Evolutionary conservation across 2,329 filamentous ascomycete genomes (phyloP).

Genomic region (Trichoderma atrobrunneum): DNA sequence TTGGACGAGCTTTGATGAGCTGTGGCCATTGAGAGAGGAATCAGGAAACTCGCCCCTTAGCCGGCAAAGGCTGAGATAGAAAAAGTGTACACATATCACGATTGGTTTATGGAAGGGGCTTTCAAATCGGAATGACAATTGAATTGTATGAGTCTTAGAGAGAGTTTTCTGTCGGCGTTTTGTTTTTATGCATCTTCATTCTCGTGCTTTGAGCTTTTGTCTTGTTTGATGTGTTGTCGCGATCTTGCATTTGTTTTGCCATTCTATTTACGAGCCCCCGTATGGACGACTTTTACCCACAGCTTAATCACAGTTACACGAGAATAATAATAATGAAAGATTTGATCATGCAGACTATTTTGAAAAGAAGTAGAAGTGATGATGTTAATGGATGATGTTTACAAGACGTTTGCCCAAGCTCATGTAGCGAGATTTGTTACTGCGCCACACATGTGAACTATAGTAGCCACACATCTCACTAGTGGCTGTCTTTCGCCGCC

Average conservation of each 20-base stretch:
- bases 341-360: neutral
- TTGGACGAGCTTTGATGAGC: neutral
- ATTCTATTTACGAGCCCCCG: neutral
- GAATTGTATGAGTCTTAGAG: conserved; percentile 26
- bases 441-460: neutral
- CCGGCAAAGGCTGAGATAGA: conserved; percentile 29
- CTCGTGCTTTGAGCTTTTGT: conserved; percentile 4
- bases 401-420: neutral
- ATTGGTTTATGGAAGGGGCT: conserved; percentile 33
- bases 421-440: neutral
- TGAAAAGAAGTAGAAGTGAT: neutral
- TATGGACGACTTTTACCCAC: neutral
- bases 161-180: neutral
- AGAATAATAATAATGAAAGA: neutral
- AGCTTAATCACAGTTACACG: neutral
- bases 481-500: conserved; percentile 3
- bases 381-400: neutral
- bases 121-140: conserved; percentile 29
- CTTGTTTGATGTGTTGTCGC: neutral
- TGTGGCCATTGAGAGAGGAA: neutral
- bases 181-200: conserved; percentile 20
- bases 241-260: neutral
- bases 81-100: conserved; percentile 43
- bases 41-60: conserved; percentile 19
- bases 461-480: conserved; percentile 10